Conservation (phyloP, 2,329 filamentous ascomycete genomes). For the Calonectria ilicicola region DNA sequence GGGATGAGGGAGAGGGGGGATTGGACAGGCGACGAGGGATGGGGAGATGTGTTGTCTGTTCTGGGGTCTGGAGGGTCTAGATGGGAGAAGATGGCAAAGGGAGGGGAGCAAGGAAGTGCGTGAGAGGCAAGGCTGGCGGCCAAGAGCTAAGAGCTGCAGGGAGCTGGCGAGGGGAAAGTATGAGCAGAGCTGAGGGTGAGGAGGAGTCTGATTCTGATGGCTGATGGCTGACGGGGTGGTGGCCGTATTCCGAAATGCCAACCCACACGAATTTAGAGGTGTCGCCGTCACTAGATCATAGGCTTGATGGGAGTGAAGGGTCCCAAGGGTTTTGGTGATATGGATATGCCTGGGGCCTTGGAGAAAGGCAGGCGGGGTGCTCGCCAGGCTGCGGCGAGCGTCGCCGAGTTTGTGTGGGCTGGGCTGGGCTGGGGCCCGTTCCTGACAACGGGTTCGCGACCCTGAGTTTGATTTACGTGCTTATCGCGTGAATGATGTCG, state of each 20-base stretch:
- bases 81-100: background rate
- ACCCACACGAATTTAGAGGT: no score
- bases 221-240: conserved; percentile 2
- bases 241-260: background rate
- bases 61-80: background rate
- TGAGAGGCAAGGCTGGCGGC: background rate
- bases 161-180: background rate
- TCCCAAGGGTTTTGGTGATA: background rate
- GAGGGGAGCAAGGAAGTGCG: background rate
- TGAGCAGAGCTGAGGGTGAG: background rate
- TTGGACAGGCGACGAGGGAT: background rate
- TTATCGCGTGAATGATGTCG: conserved; percentile 1
- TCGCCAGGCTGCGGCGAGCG: conserved; percentile 8
- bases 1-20: conserved; percentile 3
- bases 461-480: conserved; percentile 1
- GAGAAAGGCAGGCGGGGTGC: background rate
- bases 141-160: background rate
- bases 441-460: conserved; percentile 1
- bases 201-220: background rate
- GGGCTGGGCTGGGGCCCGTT: conserved; percentile 1
- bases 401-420: no score
- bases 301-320: background rate
- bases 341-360: background rate
- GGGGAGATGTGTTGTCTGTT: conserved; percentile 1
- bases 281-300: background rate